phyloP scores from a whole-genome alignment of 768 basidiomycete genomes.

The Gymnopilus dilepis region DNA sequence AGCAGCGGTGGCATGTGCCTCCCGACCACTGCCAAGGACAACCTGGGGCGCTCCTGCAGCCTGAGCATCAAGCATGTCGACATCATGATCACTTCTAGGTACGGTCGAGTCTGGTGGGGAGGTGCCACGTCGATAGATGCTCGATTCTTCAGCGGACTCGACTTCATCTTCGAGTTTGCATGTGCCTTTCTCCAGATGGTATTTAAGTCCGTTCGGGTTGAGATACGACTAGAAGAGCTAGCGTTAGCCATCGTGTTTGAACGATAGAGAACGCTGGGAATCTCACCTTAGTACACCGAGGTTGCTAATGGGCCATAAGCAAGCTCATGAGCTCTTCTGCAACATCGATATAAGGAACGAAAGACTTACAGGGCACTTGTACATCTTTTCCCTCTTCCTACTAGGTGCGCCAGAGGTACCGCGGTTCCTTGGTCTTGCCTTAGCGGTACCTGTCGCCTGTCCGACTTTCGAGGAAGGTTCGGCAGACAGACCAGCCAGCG shows the following conservation, averaged over 20 bases:
- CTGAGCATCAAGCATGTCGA: neutral
- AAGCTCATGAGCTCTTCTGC: neutral
- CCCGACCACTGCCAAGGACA: neutral
- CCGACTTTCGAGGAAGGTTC: too few species aligned
- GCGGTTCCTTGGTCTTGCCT: conserved; percentile 3
- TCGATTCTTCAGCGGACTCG: too few species aligned
- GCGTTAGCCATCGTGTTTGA: neutral
- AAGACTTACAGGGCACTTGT: conserved; percentile 54
- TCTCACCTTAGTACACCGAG: conserved; percentile 59
- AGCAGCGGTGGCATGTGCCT: neutral
- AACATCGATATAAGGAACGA: neutral
- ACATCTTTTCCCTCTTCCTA: conserved; percentile 47
- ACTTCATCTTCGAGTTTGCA: conserved; percentile 48
- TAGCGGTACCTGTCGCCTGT: neutral
- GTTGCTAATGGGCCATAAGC: conserved; percentile 32
- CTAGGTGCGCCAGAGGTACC: neutral
- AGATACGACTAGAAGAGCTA: conserved; percentile 51
- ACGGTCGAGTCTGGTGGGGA: too few species aligned
- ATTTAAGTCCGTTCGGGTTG: conserved; percentile 71
- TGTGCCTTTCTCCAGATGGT: conserved; percentile 70
- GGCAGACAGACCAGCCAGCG: too few species aligned
- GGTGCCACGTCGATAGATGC: too few species aligned
- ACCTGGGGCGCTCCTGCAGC: neutral
- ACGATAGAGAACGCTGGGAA: conserved; percentile 2
- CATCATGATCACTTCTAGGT: neutral